Evolutionary conservation across 129 eudicot species (phyloP), one percentile per base, ranked within the genome.

Genomic region (Arctium lappa): DNA sequence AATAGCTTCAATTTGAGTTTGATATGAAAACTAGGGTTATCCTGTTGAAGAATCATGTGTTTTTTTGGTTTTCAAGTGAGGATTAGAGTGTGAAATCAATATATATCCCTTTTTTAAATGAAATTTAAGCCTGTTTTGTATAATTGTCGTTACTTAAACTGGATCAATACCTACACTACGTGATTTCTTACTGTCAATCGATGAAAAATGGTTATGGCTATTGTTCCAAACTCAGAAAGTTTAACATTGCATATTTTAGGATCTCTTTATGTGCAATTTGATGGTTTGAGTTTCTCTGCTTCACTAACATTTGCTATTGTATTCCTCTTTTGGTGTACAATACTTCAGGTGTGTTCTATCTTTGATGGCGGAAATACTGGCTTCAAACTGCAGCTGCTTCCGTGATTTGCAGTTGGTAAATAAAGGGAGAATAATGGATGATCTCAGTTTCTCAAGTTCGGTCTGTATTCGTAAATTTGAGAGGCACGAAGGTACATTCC

Each of bases 371-470:
- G 94, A 94, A 90, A 76, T 91, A 78, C 86, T 91, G 72, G 97
- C 98, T 89, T 90, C 94, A 46, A 79, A 91, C 60, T 88, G 92
- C 94, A 89, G 87, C 83, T 89, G 83, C 85, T 90, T 91, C 91
- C 85, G 87, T 82, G 74, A 70, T 31, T 84, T 81, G 60, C 89
- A 86, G 69, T 69, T 83, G 69, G 76, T 74, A 15, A 86, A 89
- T 46, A 90, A 86, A 72, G 89, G 90, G 60, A 89, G 79, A 83
- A 79, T 76, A 31, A 38, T 53, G 66, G 82, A 94, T 10, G 84
- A 83, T 78, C 86, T 92, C 72, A 76, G 87, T 76, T 89, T 85
- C 79, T 87, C 90, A 36, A 84, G 87, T 73, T 90, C 92, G 8
- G 62, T 92, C 2, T 83, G 87, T 27, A 60, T 27, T 38, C 65